Base-by-base conservation (phyloP, 805 yeast species). In the Yarrowia hollandica region DNA sequence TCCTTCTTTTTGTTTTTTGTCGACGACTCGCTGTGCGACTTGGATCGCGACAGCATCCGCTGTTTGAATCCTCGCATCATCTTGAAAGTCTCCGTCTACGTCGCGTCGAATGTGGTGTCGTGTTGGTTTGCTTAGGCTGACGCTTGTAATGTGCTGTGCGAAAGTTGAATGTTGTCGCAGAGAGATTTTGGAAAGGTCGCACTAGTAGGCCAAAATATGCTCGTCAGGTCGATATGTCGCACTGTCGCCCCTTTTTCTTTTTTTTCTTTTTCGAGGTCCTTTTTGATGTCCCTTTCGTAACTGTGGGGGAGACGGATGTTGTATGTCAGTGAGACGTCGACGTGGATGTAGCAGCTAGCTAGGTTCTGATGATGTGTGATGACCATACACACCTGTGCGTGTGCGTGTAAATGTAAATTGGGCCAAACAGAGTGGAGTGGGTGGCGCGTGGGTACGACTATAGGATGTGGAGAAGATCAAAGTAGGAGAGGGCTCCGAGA, bases 41-140 rank as follows among this genome's bases (percentile, higher is more conserved):
- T 62, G 37, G 66, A 64, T 26, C 66, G 64, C 59, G 66, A 64
- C 48, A 64, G 65, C 62, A 66, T 65, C 28, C 68, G 68, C 62
- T 66, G 69, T 44, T 66, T 67, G 60, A 66, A 65, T 55, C 69
- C 69, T 61, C 64, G 66, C 69, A 66, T 66, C 59, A 55, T 55
- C 31, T 55, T 55, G 44, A n/a, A 7, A 10, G 41, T 22, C 44
- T 38, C 44, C 19, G 30, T 38, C 12, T 10, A 23, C n/a, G 44
- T 38, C 23, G 34, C 16, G 34, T 42, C 50, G 34, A 4, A 23
- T 8, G 44, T 38, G 19, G 34, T 14, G 34, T 42, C 50, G 34
- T 8, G 50, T 14, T 25, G 28, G 31, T 15, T 26, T 41, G 44
- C 11, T 19, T 25, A 7, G 31, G 15, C 31, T 25, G 28, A 25